A percentile compares a stretch with the other conserved stretches of the same genome.
Conservation (phyloP, 305 asterid species). For the Solanum chacoense region DNA sequence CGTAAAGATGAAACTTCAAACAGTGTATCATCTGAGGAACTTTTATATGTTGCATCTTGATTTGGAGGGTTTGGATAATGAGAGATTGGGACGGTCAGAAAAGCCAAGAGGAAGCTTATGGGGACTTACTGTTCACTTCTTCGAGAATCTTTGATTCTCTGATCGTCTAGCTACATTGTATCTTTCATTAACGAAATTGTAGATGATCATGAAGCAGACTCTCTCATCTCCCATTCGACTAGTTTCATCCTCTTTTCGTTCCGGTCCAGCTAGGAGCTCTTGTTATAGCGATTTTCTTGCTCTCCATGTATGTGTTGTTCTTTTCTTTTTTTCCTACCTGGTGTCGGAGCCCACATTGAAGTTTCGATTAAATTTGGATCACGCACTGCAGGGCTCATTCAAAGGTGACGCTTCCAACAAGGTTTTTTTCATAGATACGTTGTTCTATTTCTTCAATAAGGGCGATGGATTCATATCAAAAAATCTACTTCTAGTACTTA, state of each 20-base stretch:
- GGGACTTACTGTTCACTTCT: constrained; percentile 21
- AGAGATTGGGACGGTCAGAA: neutral
- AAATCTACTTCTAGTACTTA: neutral
- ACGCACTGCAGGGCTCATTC: neutral
- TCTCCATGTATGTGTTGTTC: neutral
- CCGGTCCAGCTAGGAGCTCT: constrained; percentile 24
- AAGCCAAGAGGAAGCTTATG: neutral
- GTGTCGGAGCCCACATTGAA: neutral
- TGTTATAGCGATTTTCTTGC: neutral
- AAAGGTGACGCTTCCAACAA: neutral
- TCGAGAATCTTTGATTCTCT: constrained; percentile 17
- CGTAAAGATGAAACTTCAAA: neutral
- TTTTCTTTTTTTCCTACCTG: accelerated
- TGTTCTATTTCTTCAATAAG: no score
- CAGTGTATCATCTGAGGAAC: neutral
- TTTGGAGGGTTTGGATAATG: neutral
- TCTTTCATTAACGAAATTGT: neutral
- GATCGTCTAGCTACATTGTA: constrained; percentile 26
- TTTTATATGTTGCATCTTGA: neutral
- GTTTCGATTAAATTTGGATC: neutral
- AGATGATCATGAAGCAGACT: constrained; percentile 11
- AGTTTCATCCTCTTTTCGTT: neutral
- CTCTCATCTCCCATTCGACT: constrained; percentile 21
- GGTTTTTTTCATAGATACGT: no score
- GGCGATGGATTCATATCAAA: neutral